Evolutionary conservation across 495 filamentous ascomycete species (phyloP).

Genomic region (Neurospora sp.): DNA sequence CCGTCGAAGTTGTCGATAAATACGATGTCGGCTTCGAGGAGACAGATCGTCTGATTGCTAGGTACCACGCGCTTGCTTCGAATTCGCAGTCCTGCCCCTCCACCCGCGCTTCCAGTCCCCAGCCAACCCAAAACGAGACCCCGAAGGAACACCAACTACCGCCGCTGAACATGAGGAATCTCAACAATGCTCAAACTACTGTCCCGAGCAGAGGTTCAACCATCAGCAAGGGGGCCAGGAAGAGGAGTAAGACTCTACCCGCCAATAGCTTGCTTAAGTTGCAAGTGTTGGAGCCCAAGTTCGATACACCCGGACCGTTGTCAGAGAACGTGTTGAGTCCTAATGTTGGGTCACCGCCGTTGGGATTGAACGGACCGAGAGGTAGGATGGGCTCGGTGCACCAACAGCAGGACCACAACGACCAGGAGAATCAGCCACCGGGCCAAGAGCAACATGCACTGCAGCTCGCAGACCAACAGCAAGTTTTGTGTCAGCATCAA

Average conservation of each 20-base stretch:
- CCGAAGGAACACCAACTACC: constrained; percentile 1
- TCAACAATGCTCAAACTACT: neutral
- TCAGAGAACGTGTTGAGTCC: constrained; percentile 6
- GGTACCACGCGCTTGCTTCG: constrained; percentile 1
- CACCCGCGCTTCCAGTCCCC: neutral
- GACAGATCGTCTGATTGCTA: constrained; percentile 12
- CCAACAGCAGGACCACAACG: neutral
- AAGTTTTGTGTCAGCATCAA: neutral
- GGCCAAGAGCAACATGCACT: neutral
- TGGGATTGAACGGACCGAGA: neutral
- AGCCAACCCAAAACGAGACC: neutral
- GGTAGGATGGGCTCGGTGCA: neutral
- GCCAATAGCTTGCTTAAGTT: constrained; percentile 1
- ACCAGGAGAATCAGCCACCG: neutral
- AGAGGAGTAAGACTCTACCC: neutral
- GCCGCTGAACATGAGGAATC: constrained; percentile 1
- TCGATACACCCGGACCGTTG: constrained; percentile 12
- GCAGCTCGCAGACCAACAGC: neutral
- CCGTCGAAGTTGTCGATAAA: neutral
- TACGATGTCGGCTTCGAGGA: neutral
- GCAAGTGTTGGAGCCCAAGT: constrained; percentile 14
- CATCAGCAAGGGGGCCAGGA: neutral
- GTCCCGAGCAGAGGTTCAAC: neutral
- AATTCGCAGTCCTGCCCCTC: neutral
- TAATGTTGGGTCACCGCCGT: constrained; percentile 13